A percentile compares a stretch with the other conserved stretches of the same genome.
phyloP scores from a whole-genome alignment of 495 filamentous ascomycete species.

The Clohesyomyces aquaticus region DNA sequence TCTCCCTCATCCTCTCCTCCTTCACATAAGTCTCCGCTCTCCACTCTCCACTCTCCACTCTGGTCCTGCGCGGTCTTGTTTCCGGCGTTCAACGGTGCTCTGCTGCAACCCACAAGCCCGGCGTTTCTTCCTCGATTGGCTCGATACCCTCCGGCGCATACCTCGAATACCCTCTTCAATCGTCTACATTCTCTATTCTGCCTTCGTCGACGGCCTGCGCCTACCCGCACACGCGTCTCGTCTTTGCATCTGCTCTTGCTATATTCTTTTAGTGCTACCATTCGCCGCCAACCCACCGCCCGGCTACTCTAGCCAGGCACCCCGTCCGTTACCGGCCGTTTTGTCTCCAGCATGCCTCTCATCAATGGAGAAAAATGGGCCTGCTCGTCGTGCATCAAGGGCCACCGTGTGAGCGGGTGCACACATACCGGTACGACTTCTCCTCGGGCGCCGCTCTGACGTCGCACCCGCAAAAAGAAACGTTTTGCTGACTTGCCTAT shows the following conservation, averaged over 20 bases:
- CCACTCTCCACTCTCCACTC: slow-evolving; percentile 22
- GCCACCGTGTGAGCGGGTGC: slow-evolving; percentile 52
- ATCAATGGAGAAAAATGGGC: slow-evolving; percentile 50
- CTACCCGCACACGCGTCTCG: slow-evolving; percentile 9
- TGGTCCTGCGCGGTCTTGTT: slow-evolving; percentile 28
- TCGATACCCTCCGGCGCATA: slow-evolving; percentile 39
- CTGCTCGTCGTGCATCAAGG: slow-evolving; percentile 50
- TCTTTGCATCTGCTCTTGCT: background rate
- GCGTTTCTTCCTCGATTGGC: slow-evolving; percentile 33
- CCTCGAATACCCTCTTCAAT: background rate
- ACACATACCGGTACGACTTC: slow-evolving; percentile 45
- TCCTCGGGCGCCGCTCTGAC: too few species aligned
- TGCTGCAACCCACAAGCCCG: slow-evolving; percentile 15
- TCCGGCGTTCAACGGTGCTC: slow-evolving; percentile 41
- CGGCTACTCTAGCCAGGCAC: slow-evolving; percentile 24
- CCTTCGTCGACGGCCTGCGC: slow-evolving; percentile 9
- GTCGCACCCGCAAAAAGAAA: background rate
- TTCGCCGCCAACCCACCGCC: background rate
- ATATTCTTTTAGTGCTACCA: slow-evolving; percentile 1
- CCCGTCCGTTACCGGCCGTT: slow-evolving; percentile 40
- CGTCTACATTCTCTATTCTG: slow-evolving; percentile 3
- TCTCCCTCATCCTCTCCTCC: slow-evolving; percentile 20
- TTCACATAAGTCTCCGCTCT: slow-evolving; percentile 1
- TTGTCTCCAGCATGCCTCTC: slow-evolving; percentile 36
- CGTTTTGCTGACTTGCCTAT: background rate